Conservation (phyloP, 1,284 basidiomycete genomes). For the Cystobasidium sp. region DNA sequence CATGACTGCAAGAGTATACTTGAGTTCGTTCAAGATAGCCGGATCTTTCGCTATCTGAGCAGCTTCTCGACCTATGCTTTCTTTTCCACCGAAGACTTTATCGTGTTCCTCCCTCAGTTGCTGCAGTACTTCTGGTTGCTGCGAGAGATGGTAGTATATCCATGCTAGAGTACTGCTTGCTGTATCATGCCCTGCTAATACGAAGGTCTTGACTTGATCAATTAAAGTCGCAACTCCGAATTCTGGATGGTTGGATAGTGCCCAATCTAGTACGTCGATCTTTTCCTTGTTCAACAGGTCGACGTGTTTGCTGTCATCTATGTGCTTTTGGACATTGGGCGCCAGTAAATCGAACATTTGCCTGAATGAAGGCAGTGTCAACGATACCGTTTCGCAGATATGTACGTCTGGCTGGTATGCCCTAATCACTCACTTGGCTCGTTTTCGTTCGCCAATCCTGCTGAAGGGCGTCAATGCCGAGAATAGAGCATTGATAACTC, state of each 20-base stretch:
- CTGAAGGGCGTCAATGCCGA: slow-evolving; percentile 16
- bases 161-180: slow-evolving; percentile 37
- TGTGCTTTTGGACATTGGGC: slow-evolving; percentile 26
- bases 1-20: slow-evolving; percentile 38
- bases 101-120: slow-evolving; percentile 31
- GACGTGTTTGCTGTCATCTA: slow-evolving; percentile 23
- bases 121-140: slow-evolving; percentile 19
- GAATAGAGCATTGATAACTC: slow-evolving; percentile 27
- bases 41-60: slow-evolving; percentile 25
- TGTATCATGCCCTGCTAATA: slow-evolving; percentile 39
- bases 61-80: slow-evolving; percentile 26
- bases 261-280: slow-evolving; percentile 42
- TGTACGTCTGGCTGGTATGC: background rate
- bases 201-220: slow-evolving; percentile 42
- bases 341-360: slow-evolving; percentile 37
- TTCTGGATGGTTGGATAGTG: slow-evolving; percentile 36
- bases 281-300: slow-evolving; percentile 32
- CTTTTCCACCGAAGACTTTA: slow-evolving; percentile 24
- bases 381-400: background rate
- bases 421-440: slow-evolving; percentile 10
- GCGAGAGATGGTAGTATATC: slow-evolving; percentile 43
- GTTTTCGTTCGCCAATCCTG: slow-evolving; percentile 20
- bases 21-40: slow-evolving; percentile 36
- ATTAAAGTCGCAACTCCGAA: slow-evolving; percentile 33
- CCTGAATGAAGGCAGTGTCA: background rate